These are phyloP conservation scores for Syzygium aromaticum DNA, from an alignment of 345 rosid genomes.

Conservation along the genomic window DNA sequence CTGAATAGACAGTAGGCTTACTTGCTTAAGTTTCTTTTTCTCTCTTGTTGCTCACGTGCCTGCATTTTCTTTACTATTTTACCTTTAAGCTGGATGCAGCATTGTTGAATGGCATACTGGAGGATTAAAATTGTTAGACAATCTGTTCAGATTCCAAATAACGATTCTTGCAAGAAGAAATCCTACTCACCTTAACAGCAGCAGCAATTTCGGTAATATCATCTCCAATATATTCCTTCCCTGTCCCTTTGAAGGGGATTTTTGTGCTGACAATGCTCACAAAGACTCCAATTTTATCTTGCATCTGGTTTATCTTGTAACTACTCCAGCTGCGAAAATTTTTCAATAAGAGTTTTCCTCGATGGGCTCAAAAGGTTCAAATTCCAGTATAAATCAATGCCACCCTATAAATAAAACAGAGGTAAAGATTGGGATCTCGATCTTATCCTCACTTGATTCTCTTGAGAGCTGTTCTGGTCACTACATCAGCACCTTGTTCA, in stretches of 20 bases:
- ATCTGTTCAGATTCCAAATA: background rate
- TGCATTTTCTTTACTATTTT: constrained; percentile 79
- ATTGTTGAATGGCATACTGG: constrained; percentile 87
- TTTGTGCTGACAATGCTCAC: constrained; percentile 95
- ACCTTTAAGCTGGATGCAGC: constrained; percentile 89
- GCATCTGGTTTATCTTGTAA: constrained; percentile 90
- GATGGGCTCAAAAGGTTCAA: background rate
- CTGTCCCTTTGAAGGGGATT: constrained; percentile 95
- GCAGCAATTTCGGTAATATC: constrained; percentile 87
- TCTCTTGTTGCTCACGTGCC: constrained; percentile 90
- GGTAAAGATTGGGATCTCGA: background rate
- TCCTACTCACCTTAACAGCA: constrained; percentile 67
- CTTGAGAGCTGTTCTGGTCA: constrained; percentile 82
- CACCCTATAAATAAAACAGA: background rate
- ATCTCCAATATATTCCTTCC: constrained; percentile 95
- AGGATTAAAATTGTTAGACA: constrained; percentile 11
- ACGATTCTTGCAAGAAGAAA: background rate
- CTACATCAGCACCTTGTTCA: constrained; percentile 99
- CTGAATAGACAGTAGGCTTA: constrained; percentile 6
- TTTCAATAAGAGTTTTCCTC: background rate
- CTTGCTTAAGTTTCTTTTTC: constrained; percentile 86
- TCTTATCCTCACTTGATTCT: constrained; percentile 66
- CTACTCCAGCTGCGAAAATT: constrained; percentile 62
- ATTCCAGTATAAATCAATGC: background rate
- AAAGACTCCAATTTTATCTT: constrained; percentile 87